These are phyloP conservation scores for Talaromyces sp. DNA, from an alignment of 2,329 filamentous ascomycete genomes.

Conservation along the genomic window DNA sequence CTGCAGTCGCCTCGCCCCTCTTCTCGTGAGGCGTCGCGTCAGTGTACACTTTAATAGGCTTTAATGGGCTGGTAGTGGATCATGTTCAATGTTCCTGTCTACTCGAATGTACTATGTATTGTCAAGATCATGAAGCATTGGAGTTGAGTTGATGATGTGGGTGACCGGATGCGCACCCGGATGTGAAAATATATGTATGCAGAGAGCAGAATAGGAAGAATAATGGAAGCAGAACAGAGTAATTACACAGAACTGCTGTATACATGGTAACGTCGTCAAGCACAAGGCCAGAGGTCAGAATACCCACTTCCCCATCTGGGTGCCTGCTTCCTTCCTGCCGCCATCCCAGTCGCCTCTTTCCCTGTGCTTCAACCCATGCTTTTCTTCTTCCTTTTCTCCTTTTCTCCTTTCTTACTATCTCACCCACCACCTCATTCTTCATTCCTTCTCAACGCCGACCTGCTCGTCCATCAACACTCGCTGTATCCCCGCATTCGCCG, in stretches of 20 bases:
- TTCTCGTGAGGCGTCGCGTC: not conserved
- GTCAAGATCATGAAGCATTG: not conserved
- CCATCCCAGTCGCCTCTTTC: not conserved
- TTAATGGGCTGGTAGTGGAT: not conserved
- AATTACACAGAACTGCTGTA: not conserved
- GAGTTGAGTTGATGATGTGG: not conserved
- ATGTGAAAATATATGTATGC: not conserved
- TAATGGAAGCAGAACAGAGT: not conserved
- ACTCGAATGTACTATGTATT: not conserved
- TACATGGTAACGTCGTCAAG: not conserved
- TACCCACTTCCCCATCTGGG: constrained; percentile 13
- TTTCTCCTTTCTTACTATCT: not conserved
- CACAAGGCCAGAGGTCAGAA: not conserved
- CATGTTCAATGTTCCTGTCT: not conserved
- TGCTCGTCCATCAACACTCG: not conserved
- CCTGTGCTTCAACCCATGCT: not conserved
- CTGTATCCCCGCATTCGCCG: not conserved
- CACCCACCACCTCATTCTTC: not conserved
- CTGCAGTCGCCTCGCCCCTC: not conserved
- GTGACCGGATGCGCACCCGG: not conserved
- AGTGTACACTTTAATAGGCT: not conserved
- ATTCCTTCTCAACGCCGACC: not conserved
- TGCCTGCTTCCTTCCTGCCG: constrained; percentile 8
- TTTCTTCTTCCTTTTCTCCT: not conserved
- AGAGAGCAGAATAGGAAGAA: not conserved